phyloP scores from a whole-genome alignment of 2,329 filamentous ascomycete genomes.

The Alternaria hordeiaustralica region DNA sequence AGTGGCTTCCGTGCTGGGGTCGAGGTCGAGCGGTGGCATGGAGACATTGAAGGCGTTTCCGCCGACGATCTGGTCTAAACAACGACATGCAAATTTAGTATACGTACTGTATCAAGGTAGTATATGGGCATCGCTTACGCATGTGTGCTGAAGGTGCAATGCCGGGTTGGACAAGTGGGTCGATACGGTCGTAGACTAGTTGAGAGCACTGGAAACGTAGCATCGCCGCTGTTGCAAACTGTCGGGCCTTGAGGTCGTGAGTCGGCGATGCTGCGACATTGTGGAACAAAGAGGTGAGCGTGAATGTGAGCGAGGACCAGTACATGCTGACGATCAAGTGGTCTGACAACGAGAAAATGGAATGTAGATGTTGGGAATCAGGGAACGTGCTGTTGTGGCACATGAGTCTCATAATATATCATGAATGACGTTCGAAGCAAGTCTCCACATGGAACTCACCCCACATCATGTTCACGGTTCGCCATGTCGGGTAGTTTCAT shows the following conservation, averaged over 20 bases:
- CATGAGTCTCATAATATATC: neutral
- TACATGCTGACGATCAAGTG: slow-evolving; percentile 11
- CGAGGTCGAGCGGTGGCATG: slow-evolving; percentile 27
- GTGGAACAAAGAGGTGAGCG: slow-evolving; percentile 24
- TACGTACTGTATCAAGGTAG: neutral
- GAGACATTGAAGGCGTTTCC: slow-evolving; percentile 37
- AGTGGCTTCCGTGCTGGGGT: slow-evolving; percentile 22
- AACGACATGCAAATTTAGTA: neutral
- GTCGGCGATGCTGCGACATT: slow-evolving; percentile 22
- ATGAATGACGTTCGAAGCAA: neutral
- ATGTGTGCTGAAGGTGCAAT: slow-evolving; percentile 24
- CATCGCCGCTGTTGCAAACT: slow-evolving; percentile 35
- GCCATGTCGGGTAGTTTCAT: neutral
- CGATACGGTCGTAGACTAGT: slow-evolving; percentile 27
- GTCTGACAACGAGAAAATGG: neutral
- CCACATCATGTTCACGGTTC: neutral
- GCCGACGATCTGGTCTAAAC: slow-evolving; percentile 33
- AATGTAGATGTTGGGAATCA: neutral
- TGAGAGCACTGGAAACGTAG: slow-evolving; percentile 33
- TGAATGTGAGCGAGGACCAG: slow-evolving; percentile 21
- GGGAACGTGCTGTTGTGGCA: neutral
- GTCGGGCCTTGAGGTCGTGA: slow-evolving; percentile 25
- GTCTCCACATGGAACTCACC: slow-evolving; percentile 1
- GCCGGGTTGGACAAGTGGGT: slow-evolving; percentile 32
- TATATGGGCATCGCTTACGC: slow-evolving; percentile 2